Percentiles rank a stretch among this genome's conserved stretches.
Evolutionary conservation across 1,139 yeast genomes (phyloP).

Genomic region (Suhomyces maxii): DNA sequence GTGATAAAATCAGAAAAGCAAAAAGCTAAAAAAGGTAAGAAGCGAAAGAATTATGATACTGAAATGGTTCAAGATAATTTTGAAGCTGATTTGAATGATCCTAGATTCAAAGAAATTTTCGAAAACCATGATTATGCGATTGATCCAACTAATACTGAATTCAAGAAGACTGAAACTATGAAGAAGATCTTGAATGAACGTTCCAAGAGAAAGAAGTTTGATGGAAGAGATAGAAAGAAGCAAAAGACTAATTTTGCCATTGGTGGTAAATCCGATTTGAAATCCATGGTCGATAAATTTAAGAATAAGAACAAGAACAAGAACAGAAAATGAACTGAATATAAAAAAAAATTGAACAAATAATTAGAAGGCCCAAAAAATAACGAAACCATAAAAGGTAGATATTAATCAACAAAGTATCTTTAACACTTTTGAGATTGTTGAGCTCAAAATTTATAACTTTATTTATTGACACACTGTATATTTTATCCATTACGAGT

Average conservation of each 20-base stretch:
- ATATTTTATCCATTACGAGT: too few species aligned
- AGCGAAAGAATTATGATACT: slow-evolving; percentile 42
- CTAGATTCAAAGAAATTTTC: slow-evolving; percentile 84
- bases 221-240: slow-evolving; percentile 16
- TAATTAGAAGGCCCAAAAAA: too few species aligned
- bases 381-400: not conserved
- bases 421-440: too few species aligned
- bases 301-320: slow-evolving; percentile 17
- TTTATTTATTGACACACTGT: too few species aligned
- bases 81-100: slow-evolving; percentile 69
- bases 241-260: slow-evolving; percentile 9
- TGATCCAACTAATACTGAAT: slow-evolving; percentile 86
- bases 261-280: slow-evolving; percentile 13
- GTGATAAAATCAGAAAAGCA: slow-evolving; percentile 70
- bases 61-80: slow-evolving; percentile 61
- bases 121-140: slow-evolving; percentile 90
- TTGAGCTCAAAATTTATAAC: too few species aligned
- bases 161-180: slow-evolving; percentile 86
- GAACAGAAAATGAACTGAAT: not conserved
- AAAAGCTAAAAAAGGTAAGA: slow-evolving; percentile 55
- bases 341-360: not conserved
- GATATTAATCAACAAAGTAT: not conserved
- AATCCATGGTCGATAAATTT: slow-evolving; percentile 27
- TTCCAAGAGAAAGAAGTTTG: slow-evolving; percentile 48
- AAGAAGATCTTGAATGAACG: slow-evolving; percentile 75